Conservation (phyloP, 305 asterid species). For the Plantago lanceolata region DNA sequence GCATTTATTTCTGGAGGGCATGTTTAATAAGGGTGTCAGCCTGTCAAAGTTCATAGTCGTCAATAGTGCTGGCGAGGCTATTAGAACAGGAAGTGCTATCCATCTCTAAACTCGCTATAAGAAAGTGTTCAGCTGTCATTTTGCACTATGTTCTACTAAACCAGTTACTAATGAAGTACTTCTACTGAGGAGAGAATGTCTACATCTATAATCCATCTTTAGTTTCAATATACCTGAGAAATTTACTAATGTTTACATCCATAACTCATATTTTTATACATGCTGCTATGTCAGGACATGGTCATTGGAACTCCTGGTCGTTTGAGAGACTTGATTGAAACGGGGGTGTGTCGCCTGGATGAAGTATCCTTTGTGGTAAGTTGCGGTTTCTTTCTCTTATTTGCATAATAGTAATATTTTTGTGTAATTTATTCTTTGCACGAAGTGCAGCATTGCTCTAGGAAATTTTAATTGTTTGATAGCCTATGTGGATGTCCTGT, state of each 20-base stretch:
- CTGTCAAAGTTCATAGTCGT: not conserved
- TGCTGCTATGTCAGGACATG: constrained; percentile 55
- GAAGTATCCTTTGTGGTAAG: constrained; percentile 95
- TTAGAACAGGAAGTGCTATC: not conserved
- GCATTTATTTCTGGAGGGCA: not conserved
- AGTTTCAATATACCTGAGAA: not conserved
- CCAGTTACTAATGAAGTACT: no score
- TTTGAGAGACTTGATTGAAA: constrained; percentile 82
- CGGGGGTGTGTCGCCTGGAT: constrained; percentile 65
- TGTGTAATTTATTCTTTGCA: constrained; percentile 2
- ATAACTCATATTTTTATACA: constrained; percentile 22
- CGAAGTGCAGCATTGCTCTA: no score
- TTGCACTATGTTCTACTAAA: no score
- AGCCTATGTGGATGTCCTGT: not conserved
- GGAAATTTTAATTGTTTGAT: not conserved
- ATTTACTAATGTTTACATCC: not conserved
- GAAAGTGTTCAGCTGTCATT: no score
- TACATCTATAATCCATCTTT: no score
- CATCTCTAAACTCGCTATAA: not conserved
- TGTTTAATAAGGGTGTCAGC: not conserved
- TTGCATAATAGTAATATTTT: constrained; percentile 3
- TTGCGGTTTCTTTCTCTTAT: constrained; percentile 16
- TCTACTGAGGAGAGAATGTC: no score
- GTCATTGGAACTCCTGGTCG: constrained; percentile 99
- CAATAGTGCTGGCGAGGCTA: not conserved